These are phyloP conservation scores for Lyophyllum atratum DNA, from an alignment of 768 basidiomycete genomes.

Conservation along the genomic window DNA sequence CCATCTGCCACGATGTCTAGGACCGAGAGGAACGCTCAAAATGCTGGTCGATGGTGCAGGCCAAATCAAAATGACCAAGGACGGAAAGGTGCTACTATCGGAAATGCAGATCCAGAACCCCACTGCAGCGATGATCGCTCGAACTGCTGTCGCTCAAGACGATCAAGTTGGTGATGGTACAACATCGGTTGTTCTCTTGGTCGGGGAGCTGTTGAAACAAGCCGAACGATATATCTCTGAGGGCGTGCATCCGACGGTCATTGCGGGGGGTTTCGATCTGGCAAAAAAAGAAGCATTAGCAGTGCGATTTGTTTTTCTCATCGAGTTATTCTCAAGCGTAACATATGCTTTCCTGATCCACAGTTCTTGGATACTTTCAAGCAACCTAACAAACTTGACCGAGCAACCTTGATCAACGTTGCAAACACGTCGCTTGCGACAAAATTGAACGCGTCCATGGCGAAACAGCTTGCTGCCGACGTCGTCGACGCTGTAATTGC, in stretches of 20 bases:
- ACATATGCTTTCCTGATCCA: slow-evolving; percentile 6
- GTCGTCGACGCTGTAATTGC: slow-evolving; percentile 95
- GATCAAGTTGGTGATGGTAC: slow-evolving; percentile 99
- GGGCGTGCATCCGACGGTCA: slow-evolving; percentile 96
- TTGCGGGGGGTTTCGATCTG: slow-evolving; percentile 94
- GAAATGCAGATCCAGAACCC: slow-evolving; percentile 99
- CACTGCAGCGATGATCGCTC: slow-evolving; percentile 98
- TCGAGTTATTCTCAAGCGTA: neutral
- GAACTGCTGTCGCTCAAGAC: slow-evolving; percentile 97
- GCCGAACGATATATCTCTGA: slow-evolving; percentile 97
- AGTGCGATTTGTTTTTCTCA: slow-evolving; percentile 47
- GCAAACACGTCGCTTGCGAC: slow-evolving; percentile 96
- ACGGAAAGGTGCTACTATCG: slow-evolving; percentile 95
- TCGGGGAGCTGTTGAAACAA: slow-evolving; percentile 95
- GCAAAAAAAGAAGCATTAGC: slow-evolving; percentile 94
- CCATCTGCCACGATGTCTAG: slow-evolving; percentile 38
- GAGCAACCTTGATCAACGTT: slow-evolving; percentile 89
- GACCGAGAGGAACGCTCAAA: slow-evolving; percentile 96
- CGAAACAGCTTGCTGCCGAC: slow-evolving; percentile 86
- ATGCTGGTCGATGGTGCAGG: slow-evolving; percentile 99
- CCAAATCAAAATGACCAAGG: slow-evolving; percentile 99
- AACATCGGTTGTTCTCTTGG: slow-evolving; percentile 93
- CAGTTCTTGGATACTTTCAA: slow-evolving; percentile 96
- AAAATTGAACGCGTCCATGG: slow-evolving; percentile 81
- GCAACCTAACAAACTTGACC: slow-evolving; percentile 74